These are phyloP conservation scores for Xerocomus amazonicus DNA, from an alignment of 1,284 basidiomycete genomes.

Conservation along the genomic window DNA sequence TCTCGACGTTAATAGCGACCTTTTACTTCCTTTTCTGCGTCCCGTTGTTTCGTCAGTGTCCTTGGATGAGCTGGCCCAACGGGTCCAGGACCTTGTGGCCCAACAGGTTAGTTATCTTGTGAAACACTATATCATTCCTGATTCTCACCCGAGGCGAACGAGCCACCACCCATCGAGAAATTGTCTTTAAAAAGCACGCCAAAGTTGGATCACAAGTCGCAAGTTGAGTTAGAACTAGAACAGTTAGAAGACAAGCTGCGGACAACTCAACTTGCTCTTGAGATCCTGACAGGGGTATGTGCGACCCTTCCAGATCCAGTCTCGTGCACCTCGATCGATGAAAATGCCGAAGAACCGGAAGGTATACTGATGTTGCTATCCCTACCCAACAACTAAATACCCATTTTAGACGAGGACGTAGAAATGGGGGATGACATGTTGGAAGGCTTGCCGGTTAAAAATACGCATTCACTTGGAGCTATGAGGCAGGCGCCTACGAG, in stretches of 20 bases:
- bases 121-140: background rate
- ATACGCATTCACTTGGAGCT: constrained; percentile 14
- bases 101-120: constrained; percentile 43
- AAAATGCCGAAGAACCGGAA: constrained; percentile 41
- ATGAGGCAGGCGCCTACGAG: constrained; percentile 29
- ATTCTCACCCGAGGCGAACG: constrained; percentile 36
- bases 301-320: constrained; percentile 81
- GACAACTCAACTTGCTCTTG: constrained; percentile 76
- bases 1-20: constrained; percentile 67
- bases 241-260: constrained; percentile 70
- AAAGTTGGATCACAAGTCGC: constrained; percentile 69
- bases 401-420: constrained; percentile 19
- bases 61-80: constrained; percentile 49
- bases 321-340: constrained; percentile 30
- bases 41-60: constrained; percentile 66
- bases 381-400: background rate
- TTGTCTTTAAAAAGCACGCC: constrained; percentile 58
- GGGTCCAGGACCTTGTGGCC: constrained; percentile 53
- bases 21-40: constrained; percentile 71
- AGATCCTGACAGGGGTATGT: constrained; percentile 83
- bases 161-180: constrained; percentile 51
- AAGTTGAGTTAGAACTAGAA: constrained; percentile 67
- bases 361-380: constrained; percentile 10
- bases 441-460: constrained; percentile 34
- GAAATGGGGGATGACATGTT: constrained; percentile 38